Evolutionary conservation across 805 yeast species (phyloP), one percentile per base, ranked within the genome.

Genomic region (Pichia paraexigua): DNA sequence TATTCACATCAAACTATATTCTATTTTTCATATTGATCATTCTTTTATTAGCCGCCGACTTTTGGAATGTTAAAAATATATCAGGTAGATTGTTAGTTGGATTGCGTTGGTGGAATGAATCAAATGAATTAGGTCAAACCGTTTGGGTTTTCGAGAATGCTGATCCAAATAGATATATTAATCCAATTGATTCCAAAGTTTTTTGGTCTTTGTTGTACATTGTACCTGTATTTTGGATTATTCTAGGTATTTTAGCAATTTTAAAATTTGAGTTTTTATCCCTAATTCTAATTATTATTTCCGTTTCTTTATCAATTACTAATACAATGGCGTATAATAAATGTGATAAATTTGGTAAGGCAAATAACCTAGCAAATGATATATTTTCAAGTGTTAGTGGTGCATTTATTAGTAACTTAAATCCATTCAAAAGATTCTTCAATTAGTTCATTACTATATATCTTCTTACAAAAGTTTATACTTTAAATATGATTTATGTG

Each of bases 81-180:
- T 75, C 95, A 21, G 99, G 99, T 1, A 72, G 98, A 53, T 76
- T 88, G 51, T 68, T 92, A 51, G 97, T 94, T 5, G 98, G 97
- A 0, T 74, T 94, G 56, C 76, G 95, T 57, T 92, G 99, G 99
- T 92, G 98, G 97, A 94, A 92, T 64, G 97, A 92, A 64, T 75
- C 90, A 0, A 72, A 77, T 28, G 73, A 71, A 20, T 65, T 76
- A 10, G 88, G 88, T 1, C 82, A 83, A 57, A 80, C 84, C 50
- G 76, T 82, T 13, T 88, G 95, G 95, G 95, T 89, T 21, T 88
- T 88, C 62, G 96, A 88, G 64, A 81, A 89, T 2, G 91, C 94
- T 5, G 87, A 87, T 61, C 85, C 87, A 9, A 69, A 71, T 43
- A 71, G 85, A 53, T 73, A 75, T 57, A 86, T 92, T 61, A 92